These are phyloP conservation scores for Colletotrichum australisinense DNA, from an alignment of 2,329 filamentous ascomycete species.

Conservation along the genomic window DNA sequence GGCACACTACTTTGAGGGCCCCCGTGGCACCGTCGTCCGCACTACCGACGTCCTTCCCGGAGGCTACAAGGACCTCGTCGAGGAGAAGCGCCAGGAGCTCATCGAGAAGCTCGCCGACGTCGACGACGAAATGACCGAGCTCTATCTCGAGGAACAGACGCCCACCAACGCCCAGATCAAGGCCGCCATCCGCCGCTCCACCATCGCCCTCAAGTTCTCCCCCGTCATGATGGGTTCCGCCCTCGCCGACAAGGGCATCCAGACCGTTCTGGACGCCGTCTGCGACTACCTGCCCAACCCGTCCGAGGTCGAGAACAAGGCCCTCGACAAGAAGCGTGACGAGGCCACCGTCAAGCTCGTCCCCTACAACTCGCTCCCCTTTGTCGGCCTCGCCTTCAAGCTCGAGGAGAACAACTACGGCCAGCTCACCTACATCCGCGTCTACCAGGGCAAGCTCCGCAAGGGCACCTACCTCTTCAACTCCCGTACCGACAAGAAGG, in stretches of 20 bases:
- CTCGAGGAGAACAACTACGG: constrained; percentile 99
- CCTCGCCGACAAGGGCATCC: constrained; percentile 91
- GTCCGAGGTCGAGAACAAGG: constrained; percentile 87
- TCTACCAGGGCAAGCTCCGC: constrained; percentile 91
- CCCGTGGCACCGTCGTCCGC: constrained; percentile 80
- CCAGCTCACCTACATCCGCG: constrained; percentile 97
- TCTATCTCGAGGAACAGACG: constrained; percentile 88
- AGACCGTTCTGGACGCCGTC: constrained; percentile 96
- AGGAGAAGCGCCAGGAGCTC: constrained; percentile 85
- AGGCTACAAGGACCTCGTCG: constrained; percentile 79
- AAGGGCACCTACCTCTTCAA: constrained; percentile 95
- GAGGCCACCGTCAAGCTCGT: constrained; percentile 89
- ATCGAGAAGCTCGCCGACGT: constrained; percentile 98
- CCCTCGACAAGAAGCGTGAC: constrained; percentile 82
- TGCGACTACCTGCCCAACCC: constrained; percentile 97
- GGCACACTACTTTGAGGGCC: constrained; percentile 91
- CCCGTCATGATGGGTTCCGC: constrained; percentile 98
- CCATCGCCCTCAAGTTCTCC: constrained; percentile 89
- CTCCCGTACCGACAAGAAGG: constrained; percentile 92
- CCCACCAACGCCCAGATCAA: constrained; percentile 88
- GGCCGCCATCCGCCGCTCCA: constrained; percentile 89
- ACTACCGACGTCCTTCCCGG: constrained; percentile 84
- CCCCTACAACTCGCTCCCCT: constrained; percentile 92
- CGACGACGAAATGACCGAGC: constrained; percentile 96
- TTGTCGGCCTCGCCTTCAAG: constrained; percentile 97